These are phyloP conservation scores for Pulveroboletus sp. DNA, from an alignment of 768 basidiomycete species.

Conservation along the genomic window DNA sequence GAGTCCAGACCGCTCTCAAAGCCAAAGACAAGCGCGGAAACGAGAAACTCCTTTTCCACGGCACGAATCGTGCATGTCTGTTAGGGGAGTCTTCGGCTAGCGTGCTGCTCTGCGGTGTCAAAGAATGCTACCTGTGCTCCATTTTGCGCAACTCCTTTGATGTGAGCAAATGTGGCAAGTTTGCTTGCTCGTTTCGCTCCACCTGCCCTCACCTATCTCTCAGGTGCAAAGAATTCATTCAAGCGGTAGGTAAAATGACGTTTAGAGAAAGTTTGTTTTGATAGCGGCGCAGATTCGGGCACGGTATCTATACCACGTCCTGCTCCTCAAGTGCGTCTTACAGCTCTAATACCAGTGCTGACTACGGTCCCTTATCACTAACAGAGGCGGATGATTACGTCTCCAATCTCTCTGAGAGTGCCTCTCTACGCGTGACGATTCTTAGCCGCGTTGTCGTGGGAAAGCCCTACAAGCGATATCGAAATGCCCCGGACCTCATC, in stretches of 20 bases:
- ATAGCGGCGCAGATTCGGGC: slow-evolving; percentile 49
- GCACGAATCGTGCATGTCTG: slow-evolving; percentile 55
- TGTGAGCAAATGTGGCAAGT: slow-evolving; percentile 52
- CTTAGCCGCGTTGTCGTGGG: slow-evolving; percentile 64
- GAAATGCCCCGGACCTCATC: slow-evolving; percentile 44
- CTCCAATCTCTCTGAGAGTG: slow-evolving; percentile 37
- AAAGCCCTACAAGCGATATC: slow-evolving; percentile 44
- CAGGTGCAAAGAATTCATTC: slow-evolving; percentile 54
- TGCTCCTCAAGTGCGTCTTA: slow-evolving; percentile 57
- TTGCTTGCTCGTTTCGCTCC: not conserved
- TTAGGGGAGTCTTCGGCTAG: slow-evolving; percentile 50
- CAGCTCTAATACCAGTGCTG: not conserved
- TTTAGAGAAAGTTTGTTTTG: not conserved
- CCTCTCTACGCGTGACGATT: slow-evolving; percentile 46
- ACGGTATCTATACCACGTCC: slow-evolving; percentile 61
- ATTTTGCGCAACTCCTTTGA: slow-evolving; percentile 59
- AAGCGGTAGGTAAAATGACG: slow-evolving; percentile 33
- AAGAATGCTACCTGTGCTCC: slow-evolving; percentile 51
- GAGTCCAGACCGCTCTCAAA: slow-evolving; percentile 25
- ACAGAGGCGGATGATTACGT: slow-evolving; percentile 67
- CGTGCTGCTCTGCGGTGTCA: slow-evolving; percentile 43
- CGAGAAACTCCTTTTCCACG: slow-evolving; percentile 63
- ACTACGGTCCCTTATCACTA: slow-evolving; percentile 4
- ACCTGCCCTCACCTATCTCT: slow-evolving; percentile 8
- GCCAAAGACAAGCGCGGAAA: slow-evolving; percentile 35